Evolutionary conservation across 2,329 filamentous ascomycete species (phyloP).

Genomic region (Penicillium thymicola): DNA sequence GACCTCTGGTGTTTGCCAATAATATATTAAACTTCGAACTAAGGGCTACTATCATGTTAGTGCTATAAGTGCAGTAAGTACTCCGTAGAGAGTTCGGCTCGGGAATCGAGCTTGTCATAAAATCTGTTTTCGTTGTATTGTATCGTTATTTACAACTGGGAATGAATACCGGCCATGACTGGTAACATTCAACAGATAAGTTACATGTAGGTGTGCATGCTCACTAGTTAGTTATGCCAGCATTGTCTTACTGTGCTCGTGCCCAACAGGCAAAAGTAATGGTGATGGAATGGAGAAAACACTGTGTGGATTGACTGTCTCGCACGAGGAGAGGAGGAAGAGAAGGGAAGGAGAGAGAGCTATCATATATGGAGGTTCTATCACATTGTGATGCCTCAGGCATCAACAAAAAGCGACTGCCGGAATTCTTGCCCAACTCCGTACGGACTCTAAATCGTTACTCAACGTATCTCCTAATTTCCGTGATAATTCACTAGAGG

Average conservation of each 20-base stretch:
- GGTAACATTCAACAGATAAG: not conserved
- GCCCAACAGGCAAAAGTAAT: not conserved
- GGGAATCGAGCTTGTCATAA: constrained; percentile 1
- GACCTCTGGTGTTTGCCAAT: not conserved
- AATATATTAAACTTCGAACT: not conserved
- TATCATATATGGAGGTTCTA: no score
- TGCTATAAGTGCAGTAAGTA: not conserved
- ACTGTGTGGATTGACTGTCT: no score
- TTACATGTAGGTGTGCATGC: not conserved
- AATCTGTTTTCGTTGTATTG: not conserved
- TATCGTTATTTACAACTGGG: not conserved
- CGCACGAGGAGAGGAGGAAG: no score
- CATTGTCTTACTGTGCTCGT: not conserved
- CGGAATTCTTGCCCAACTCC: not conserved
- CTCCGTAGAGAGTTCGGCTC: no score
- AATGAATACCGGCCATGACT: not conserved
- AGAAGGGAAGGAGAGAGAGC: no score
- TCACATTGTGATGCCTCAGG: no score
- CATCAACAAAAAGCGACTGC: no score
- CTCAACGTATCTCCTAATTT: not conserved
- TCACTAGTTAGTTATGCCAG: no score
- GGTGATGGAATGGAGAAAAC: no score
- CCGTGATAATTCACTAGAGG: not conserved
- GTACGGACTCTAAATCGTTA: not conserved
- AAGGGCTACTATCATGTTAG: not conserved